These are phyloP conservation scores for Hondaea fermentalgiana DNA, from an alignment of 108 stramenopile genomes.

Conservation along the genomic window DNA sequence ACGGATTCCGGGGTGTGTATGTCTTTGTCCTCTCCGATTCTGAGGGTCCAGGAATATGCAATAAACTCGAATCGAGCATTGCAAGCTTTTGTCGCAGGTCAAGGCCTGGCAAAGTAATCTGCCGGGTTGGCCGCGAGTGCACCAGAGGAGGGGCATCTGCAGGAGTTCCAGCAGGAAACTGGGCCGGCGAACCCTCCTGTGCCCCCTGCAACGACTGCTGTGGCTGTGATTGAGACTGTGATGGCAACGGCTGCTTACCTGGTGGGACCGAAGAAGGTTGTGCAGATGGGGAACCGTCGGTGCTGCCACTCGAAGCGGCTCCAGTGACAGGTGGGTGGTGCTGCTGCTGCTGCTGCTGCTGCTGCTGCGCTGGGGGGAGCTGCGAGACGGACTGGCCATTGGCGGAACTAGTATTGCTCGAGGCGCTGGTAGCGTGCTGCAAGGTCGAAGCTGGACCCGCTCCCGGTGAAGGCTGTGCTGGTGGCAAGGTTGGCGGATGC, in stretches of 20 bases:
- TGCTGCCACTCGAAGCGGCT: not conserved
- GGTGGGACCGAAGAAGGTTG: too few species aligned
- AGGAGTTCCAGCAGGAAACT: too few species aligned
- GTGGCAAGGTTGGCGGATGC: too few species aligned
- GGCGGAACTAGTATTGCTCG: too few species aligned
- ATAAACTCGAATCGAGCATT: not conserved
- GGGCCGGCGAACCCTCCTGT: conserved; percentile 12
- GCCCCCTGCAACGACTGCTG: conserved; percentile 33
- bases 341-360: not conserved
- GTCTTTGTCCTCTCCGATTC: conserved; percentile 41
- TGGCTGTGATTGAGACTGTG: conserved; percentile 12
- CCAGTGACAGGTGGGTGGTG: not conserved
- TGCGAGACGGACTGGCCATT: too few species aligned
- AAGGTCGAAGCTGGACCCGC: too few species aligned
- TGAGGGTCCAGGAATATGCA: not conserved
- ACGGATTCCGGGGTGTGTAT: conserved; percentile 85
- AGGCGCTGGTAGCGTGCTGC: too few species aligned
- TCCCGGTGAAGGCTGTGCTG: too few species aligned
- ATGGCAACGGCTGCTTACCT: not conserved
- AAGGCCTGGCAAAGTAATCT: not conserved
- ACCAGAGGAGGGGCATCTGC: not conserved
- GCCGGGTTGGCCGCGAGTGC: not conserved
- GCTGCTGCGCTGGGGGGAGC: not conserved
- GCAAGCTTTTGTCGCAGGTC: not conserved
- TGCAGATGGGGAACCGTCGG: too few species aligned